phyloP scores from a whole-genome alignment of 148 eudicot genomes.

The Pouteria glomerata region DNA sequence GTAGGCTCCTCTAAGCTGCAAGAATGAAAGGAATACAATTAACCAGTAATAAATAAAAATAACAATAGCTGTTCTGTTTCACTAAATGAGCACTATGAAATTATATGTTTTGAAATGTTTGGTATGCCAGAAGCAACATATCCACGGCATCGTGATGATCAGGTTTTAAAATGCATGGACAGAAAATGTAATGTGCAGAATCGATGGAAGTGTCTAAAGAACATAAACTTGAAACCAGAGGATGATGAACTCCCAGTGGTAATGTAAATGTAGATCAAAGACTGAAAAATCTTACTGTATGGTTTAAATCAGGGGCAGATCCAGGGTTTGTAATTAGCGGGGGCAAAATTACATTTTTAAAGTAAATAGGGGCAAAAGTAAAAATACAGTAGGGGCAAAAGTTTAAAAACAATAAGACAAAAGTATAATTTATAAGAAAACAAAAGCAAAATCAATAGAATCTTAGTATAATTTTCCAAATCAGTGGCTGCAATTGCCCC shows the following conservation, averaged over 20 bases:
- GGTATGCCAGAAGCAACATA: background rate
- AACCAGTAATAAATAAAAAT: background rate
- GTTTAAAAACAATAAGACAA: too few relatives aligned
- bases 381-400: too few relatives aligned
- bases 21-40: background rate
- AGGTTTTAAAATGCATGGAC: background rate
- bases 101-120: background rate
- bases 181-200: background rate
- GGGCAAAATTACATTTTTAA: too few relatives aligned
- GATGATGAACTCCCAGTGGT: background rate
- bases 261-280: background rate
- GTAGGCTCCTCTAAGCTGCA: conserved; percentile 88
- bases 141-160: background rate
- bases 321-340: too few relatives aligned
- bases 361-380: too few relatives aligned
- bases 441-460: too few relatives aligned
- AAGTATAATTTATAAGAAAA: too few relatives aligned
- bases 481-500: too few relatives aligned
- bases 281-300: background rate
- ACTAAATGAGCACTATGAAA: background rate
- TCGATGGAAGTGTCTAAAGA: background rate
- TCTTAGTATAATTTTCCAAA: too few relatives aligned
- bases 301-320: too few relatives aligned
- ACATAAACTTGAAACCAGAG: background rate
- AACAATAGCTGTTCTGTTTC: background rate